Evolutionary conservation across 2,329 filamentous ascomycete species (phyloP).

Genomic region (Hymenoscyphus repandus): DNA sequence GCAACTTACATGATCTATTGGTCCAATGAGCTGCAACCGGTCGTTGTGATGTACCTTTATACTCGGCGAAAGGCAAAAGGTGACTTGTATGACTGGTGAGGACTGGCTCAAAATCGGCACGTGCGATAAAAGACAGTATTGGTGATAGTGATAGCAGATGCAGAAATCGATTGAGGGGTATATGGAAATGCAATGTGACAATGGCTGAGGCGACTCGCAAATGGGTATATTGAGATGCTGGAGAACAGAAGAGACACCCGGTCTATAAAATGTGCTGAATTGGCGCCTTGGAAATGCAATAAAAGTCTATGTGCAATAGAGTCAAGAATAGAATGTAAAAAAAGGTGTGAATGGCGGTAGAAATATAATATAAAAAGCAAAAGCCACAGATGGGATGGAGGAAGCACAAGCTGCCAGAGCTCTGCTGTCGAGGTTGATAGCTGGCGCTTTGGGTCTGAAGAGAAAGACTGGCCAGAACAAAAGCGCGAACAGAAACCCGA

Average conservation of each 20-base stretch:
- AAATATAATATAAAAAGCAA: slow-evolving; percentile 15
- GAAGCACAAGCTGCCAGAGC: slow-evolving; percentile 42
- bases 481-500: slow-evolving; percentile 1
- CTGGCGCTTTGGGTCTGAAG: slow-evolving; percentile 26
- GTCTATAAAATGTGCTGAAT: slow-evolving; percentile 22
- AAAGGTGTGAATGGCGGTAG: slow-evolving; percentile 12
- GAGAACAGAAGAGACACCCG: slow-evolving; percentile 18
- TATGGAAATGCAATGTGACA: not conserved
- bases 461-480: slow-evolving; percentile 23
- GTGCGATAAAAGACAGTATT: slow-evolving; percentile 8
- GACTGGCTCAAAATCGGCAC: slow-evolving; percentile 10
- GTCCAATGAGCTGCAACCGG: slow-evolving; percentile 15
- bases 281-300: slow-evolving; percentile 10
- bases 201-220: slow-evolving; percentile 6
- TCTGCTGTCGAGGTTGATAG: slow-evolving; percentile 33
- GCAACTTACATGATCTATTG: slow-evolving; percentile 16
- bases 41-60: not conserved
- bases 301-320: slow-evolving; percentile 13
- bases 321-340: not conserved
- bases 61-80: too few species aligned
- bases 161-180: not conserved
- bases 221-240: slow-evolving; percentile 20
- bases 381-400: slow-evolving; percentile 16
- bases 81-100: slow-evolving; percentile 2
- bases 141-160: slow-evolving; percentile 6